These are phyloP conservation scores for Trichocomaceae sp. DNA, from an alignment of 2,329 filamentous ascomycete genomes.

Conservation along the genomic window DNA sequence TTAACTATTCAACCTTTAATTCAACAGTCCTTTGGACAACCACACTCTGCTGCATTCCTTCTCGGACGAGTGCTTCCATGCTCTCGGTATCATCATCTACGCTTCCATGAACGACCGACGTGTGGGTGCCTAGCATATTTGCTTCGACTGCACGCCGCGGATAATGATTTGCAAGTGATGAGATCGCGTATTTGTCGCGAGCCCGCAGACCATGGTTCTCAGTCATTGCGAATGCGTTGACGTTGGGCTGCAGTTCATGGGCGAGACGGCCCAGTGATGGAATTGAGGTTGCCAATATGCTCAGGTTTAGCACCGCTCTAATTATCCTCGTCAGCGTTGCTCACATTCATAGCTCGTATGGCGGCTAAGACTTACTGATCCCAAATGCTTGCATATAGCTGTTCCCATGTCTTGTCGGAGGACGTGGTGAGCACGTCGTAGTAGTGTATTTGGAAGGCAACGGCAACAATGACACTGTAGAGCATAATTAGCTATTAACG, in stretches of 20 bases:
- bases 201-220: constrained; percentile 11
- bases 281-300: constrained; percentile 21
- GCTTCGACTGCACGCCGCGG: neutral
- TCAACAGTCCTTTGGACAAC: constrained; percentile 10
- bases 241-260: constrained; percentile 17
- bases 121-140: constrained; percentile 10
- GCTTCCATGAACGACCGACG: constrained; percentile 11
- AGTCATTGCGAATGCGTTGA: constrained; percentile 11
- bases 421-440: constrained; percentile 11
- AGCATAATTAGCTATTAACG: neutral
- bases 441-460: constrained; percentile 18
- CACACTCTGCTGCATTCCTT: constrained; percentile 12
- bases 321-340: neutral
- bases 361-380: constrained; percentile 13
- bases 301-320: constrained; percentile 21
- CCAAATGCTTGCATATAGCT: constrained; percentile 15
- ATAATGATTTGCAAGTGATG: constrained; percentile 10
- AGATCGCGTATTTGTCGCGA: constrained; percentile 11
- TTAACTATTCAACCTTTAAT: constrained; percentile 10
- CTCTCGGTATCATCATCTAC: constrained; percentile 11
- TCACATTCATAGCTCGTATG: neutral
- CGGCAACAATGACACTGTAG: constrained; percentile 6
- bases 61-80: constrained; percentile 11
- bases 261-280: constrained; percentile 24
- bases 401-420: constrained; percentile 16